phyloP scores from a whole-genome alignment of 2,329 filamentous ascomycete species.

The Pseudocercospora crystallina region DNA sequence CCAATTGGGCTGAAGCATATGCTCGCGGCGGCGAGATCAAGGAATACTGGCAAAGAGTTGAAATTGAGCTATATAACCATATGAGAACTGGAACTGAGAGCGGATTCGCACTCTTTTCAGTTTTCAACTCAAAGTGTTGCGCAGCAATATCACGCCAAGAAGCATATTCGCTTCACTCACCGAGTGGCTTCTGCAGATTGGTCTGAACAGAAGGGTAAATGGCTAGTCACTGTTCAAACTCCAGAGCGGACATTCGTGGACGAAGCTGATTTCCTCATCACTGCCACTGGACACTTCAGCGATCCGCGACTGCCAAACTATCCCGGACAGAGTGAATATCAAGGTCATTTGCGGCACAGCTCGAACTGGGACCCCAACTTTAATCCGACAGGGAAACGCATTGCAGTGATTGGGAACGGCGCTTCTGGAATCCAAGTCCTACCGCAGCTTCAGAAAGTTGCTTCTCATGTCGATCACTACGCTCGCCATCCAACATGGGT shows the following conservation, averaged over 20 bases:
- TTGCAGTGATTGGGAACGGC: constrained; percentile 48
- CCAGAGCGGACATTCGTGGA: constrained; percentile 36
- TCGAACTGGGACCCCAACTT: constrained; percentile 42
- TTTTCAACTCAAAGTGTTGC: constrained; percentile 39
- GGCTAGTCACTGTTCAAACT: constrained; percentile 46
- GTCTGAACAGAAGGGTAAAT: constrained; percentile 50
- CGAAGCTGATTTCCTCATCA: constrained; percentile 41
- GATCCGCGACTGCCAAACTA: constrained; percentile 35
- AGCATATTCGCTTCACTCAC: constrained; percentile 51
- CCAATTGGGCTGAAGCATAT: constrained; percentile 13
- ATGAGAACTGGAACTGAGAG: too few species aligned
- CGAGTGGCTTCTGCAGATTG: constrained; percentile 50
- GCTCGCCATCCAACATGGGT: constrained; percentile 63
- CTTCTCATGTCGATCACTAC: too few species aligned
- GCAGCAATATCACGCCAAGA: constrained; percentile 11
- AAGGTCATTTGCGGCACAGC: constrained; percentile 44
- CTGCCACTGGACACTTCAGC: constrained; percentile 44
- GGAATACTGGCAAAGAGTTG: constrained; percentile 33
- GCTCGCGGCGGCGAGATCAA: constrained; percentile 24
- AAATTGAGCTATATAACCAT: too few species aligned
- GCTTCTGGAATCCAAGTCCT: constrained; percentile 48
- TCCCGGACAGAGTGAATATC: constrained; percentile 45
- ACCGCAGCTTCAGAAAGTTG: constrained; percentile 49
- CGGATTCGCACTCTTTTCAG: too few species aligned
- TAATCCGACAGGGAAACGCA: constrained; percentile 30